Conservation (phyloP, 345 rosid genomes). For the Boechera retrofracta region DNA sequence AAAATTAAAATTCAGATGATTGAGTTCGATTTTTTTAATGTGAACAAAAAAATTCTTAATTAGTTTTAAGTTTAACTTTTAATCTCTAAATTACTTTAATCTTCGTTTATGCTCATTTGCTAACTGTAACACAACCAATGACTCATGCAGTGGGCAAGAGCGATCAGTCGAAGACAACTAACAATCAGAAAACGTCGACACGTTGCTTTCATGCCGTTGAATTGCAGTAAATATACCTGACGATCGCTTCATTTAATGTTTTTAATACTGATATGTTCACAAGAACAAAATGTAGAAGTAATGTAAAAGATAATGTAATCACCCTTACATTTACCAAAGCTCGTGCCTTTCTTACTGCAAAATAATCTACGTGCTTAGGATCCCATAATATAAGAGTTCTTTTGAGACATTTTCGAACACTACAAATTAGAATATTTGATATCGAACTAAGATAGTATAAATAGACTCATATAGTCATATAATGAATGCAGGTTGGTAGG, state of each 20-base stretch:
- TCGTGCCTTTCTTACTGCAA: conserved; percentile 18
- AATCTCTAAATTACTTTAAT: neutral
- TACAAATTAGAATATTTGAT: neutral
- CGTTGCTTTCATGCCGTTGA: conserved; percentile 41
- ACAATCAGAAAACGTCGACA: conserved; percentile 23
- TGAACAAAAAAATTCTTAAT: neutral
- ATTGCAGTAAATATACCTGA: conserved; percentile 35
- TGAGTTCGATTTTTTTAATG: too few relatives aligned
- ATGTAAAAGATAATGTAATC: neutral
- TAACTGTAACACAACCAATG: conserved; percentile 19
- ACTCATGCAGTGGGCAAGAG: conserved; percentile 34
- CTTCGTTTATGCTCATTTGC: neutral
- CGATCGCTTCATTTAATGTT: conserved; percentile 4
- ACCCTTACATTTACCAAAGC: neutral
- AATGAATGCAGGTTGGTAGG: neutral
- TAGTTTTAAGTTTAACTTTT: neutral
- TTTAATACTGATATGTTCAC: neutral
- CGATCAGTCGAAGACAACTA: conserved; percentile 24
- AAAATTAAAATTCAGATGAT: neutral
- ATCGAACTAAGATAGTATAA: neutral
- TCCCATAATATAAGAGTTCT: neutral
- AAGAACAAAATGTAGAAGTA: neutral
- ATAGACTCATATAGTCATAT: conserved; percentile 2
- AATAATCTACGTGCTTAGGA: conserved; percentile 6
- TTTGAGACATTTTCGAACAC: conserved; percentile 5